Evolutionary conservation across 257 asterid genomes (phyloP), one percentile per base, ranked within the genome.

Genomic region (Solanum chmielewskii): DNA sequence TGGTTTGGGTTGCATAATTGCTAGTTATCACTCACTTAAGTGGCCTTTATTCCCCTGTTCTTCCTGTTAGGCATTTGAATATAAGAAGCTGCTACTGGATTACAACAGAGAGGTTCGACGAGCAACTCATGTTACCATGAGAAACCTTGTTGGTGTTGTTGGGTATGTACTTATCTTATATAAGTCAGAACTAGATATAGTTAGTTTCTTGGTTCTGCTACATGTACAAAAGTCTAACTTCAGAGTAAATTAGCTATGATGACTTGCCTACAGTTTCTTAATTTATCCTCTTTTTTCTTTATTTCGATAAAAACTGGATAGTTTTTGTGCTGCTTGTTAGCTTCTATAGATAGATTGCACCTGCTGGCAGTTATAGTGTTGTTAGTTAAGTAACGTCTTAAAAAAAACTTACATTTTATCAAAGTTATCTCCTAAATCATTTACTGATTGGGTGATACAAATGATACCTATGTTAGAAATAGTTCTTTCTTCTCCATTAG

Each of bases 21-120:
- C 85, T 31, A 49, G 45, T 81, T 81, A 81, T 80, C 31, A 81
- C 69, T 31, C 69, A 45, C 73, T 15, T 29, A 52, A 83, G 60
- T 73, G 84, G 85, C 47, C 66, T 86, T 73, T 86, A 74, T 12
- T 21, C 85, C 37, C 62, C 75, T 35, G 60, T 84, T 82, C 83
- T 80, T 89, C 64, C 45, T 92, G 74, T 45, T 81, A 97, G 99
- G 94, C 97, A 92, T 97, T 97, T 90, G 99, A 96, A 87, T 97
- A 96, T 93, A 95, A 91, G 95, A 96, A 97, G 92, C 92, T 97
- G 88, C 91, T 97, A 85, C 90, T 95, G 91, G 99, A 96, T 90
- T 97, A 97, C 93, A 97, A 88, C 91, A 90, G 99, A 90, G 99
- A 97, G 78, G 99, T 97, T 87, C 95, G 99, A 64, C 96, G 98